These are phyloP conservation scores for Rhizopogon roseolus DNA, from an alignment of 768 basidiomycete species.

Conservation along the genomic window DNA sequence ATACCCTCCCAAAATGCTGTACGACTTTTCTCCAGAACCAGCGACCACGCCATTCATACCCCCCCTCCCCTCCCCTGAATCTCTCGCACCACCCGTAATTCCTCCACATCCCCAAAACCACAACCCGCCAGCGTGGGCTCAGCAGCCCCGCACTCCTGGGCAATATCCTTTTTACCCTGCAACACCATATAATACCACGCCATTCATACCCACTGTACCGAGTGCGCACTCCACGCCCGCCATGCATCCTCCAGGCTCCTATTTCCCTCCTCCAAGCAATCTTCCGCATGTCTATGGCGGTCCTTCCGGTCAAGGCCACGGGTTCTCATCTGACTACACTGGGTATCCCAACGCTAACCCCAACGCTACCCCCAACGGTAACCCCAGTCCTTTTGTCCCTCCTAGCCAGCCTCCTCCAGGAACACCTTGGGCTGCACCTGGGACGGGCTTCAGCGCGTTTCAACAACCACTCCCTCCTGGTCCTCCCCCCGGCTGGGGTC, in stretches of 20 bases:
- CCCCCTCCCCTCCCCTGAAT: slow-evolving; percentile 32
- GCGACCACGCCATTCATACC: slow-evolving; percentile 34
- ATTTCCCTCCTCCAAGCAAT: slow-evolving; percentile 24
- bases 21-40: slow-evolving; percentile 21
- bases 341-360: slow-evolving; percentile 23
- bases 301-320: slow-evolving; percentile 4
- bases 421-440: slow-evolving; percentile 14
- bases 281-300: slow-evolving; percentile 21
- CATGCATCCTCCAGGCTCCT: slow-evolving; percentile 26
- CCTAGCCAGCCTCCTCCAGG: slow-evolving; percentile 15
- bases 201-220: slow-evolving; percentile 33
- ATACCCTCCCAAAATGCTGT: slow-evolving; percentile 18
- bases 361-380: slow-evolving; percentile 14
- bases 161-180: slow-evolving; percentile 35
- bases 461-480: slow-evolving; percentile 28
- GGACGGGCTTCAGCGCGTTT: slow-evolving; percentile 23
- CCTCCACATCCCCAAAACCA: slow-evolving; percentile 24
- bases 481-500: slow-evolving; percentile 15
- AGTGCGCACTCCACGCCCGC: slow-evolving; percentile 21
- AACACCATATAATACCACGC: slow-evolving; percentile 33
- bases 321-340: slow-evolving; percentile 25
- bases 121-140: slow-evolving; percentile 28
- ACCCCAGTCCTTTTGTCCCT: slow-evolving; percentile 21
- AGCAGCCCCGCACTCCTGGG: slow-evolving; percentile 27
- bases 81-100: slow-evolving; percentile 28